Percentiles rank a stretch among this genome's conserved stretches.
Evolutionary conservation across 2,329 filamentous ascomycete species (phyloP).

Genomic region (Endothia cerciana): DNA sequence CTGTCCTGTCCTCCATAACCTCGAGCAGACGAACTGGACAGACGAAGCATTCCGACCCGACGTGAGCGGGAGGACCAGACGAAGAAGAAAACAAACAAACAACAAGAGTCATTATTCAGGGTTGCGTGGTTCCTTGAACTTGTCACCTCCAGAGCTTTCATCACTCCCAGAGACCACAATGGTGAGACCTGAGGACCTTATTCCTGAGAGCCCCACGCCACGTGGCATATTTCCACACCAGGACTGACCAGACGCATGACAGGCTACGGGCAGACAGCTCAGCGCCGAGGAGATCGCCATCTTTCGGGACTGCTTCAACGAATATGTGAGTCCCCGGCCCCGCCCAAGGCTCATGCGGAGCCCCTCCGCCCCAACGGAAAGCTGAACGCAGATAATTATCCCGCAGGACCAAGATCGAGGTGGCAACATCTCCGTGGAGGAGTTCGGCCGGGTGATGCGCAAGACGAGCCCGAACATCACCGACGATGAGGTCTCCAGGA

Average conservation of each 20-base stretch:
- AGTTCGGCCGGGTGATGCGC: constrained; percentile 44
- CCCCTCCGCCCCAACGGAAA: neutral
- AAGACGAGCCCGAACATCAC: constrained; percentile 37
- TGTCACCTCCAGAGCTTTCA: too few relatives aligned
- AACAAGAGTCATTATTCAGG: neutral
- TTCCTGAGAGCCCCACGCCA: neutral
- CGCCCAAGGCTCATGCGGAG: too few relatives aligned
- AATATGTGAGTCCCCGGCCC: constrained; percentile 27
- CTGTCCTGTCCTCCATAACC: neutral
- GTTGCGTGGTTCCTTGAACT: neutral
- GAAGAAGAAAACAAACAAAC: neutral
- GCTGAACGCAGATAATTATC: neutral
- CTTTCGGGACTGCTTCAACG: constrained; percentile 29
- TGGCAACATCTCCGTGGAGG: constrained; percentile 43
- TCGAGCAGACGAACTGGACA: neutral
- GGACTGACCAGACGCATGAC: neutral
- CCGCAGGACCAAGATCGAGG: constrained; percentile 24
- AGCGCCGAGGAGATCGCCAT: constrained; percentile 29
- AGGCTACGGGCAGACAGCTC: constrained; percentile 22
- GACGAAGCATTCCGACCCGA: neutral
- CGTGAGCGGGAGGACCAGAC: neutral
- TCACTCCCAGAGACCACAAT: neutral
- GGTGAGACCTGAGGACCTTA: neutral
- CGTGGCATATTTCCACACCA: neutral
- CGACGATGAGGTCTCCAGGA: constrained; percentile 42